Base-by-base conservation (phyloP, 2,329 filamentous ascomycete species). In the Raffaelea arxii region DNA sequence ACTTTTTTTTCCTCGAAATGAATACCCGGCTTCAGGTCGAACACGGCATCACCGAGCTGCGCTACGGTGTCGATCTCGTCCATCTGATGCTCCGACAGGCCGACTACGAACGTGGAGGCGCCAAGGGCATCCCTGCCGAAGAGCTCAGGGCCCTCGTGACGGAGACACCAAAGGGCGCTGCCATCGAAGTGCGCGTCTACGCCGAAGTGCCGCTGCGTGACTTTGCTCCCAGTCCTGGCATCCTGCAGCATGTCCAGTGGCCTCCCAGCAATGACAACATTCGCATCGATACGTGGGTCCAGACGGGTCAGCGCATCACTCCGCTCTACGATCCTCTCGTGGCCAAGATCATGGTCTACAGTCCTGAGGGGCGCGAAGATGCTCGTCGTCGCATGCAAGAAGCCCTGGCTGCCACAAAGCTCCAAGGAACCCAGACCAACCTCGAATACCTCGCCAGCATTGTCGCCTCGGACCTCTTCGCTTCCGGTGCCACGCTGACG, bases 331-430 rank as follows among this genome's bases (percentile, higher is more conserved):
- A 49, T 25, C 43, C 47, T 7, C 43, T 49, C 6, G 7, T 49
- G 22, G 87, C 91, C 38, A 98, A 97, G 67, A 75, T 97, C 43
- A 97, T 97, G 55, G 87, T 96, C 2, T 83, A 84, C 18, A 86
- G 89, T 4, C 82, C 96, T 41, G 80, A 85, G 48, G 94, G 87
- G 62, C 72, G 97, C 49, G 78, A 82, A 30, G 71, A 81, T 3
- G 89, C 91, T 1, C 69, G 97, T 12, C 82, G 86, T 53, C 76
- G 88, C 38, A 6, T 45, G 23, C 16, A 21, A 3, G 43, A 32
- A 2, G 35, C 35, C 3, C 36, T 45, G 16, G 24, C 7, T 14
- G 23, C 14, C 5, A 49, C 30, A 2, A 11, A 7, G 12, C 11
- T 49, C 3, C 19, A 22, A 4, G 47, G 47, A 9, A 30, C 25